phyloP scores from a whole-genome alignment of 331 rosid species.

The Erythrophleum ivorense region DNA sequence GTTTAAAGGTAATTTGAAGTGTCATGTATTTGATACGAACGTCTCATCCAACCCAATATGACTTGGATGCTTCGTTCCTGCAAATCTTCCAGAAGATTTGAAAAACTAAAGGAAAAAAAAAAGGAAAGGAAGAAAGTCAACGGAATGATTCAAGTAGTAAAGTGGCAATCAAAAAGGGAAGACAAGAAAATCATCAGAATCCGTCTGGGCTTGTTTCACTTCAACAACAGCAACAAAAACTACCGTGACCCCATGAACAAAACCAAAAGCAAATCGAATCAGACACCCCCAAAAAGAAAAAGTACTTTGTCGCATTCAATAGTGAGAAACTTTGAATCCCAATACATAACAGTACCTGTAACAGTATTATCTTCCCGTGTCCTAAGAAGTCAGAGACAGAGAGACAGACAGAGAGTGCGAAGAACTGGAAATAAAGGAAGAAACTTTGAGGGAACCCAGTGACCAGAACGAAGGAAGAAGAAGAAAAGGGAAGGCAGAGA shows the following conservation, averaged over 20 bases:
- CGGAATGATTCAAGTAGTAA: background rate
- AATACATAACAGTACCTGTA: conserved; percentile 24
- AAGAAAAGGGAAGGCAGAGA: background rate
- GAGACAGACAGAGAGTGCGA: background rate
- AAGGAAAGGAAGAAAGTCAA: conserved; percentile 7
- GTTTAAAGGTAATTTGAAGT: background rate
- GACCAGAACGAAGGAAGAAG: background rate
- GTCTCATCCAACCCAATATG: background rate
- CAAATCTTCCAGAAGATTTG: background rate
- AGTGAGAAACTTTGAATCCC: background rate
- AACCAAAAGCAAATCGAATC: background rate
- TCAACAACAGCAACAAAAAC: background rate
- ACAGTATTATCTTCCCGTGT: conserved; percentile 21
- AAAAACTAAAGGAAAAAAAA: background rate
- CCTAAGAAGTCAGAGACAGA: background rate
- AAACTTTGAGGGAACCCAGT: background rate
- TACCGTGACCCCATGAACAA: background rate
- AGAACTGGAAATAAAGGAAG: background rate
- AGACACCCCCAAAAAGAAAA: background rate
- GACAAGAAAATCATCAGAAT: conserved; percentile 8
- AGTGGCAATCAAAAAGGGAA: background rate
- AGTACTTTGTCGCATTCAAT: background rate
- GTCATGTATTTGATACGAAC: background rate
- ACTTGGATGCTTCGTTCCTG: background rate
- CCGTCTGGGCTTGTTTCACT: background rate